phyloP scores from a whole-genome alignment of 73 alveolate genomes.

The Paraurostyla sp. region DNA sequence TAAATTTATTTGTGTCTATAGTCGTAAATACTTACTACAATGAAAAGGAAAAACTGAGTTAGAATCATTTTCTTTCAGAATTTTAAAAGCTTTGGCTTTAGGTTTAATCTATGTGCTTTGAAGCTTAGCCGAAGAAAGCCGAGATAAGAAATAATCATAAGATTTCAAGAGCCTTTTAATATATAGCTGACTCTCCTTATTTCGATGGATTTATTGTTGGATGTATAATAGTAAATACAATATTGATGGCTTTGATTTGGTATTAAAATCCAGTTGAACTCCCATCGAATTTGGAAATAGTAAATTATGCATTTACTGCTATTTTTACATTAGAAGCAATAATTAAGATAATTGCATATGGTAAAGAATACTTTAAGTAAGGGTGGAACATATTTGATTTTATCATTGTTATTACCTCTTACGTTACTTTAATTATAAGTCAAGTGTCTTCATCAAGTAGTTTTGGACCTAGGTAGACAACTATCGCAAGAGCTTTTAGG shows the following conservation, averaged over 20 bases:
- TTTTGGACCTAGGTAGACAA: constrained; percentile 58
- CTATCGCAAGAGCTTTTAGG: constrained; percentile 79
- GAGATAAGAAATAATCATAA: not conserved
- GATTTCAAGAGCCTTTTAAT: not conserved
- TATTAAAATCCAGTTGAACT: constrained; percentile 8
- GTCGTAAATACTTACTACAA: constrained; percentile 71
- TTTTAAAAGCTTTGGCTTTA: constrained; percentile 47
- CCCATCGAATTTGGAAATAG: constrained; percentile 69
- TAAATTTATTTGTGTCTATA: constrained; percentile 73
- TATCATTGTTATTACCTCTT: constrained; percentile 86
- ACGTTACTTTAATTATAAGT: constrained; percentile 72
- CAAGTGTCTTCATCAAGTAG: constrained; percentile 69
- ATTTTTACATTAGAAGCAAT: constrained; percentile 92
- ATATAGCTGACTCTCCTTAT: not conserved
- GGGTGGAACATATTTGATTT: constrained; percentile 96
- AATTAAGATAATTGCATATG: constrained; percentile 85
- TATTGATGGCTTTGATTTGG: constrained; percentile 38
- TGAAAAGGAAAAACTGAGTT: constrained; percentile 79
- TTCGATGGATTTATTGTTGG: constrained; percentile 55
- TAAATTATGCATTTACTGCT: constrained; percentile 85
- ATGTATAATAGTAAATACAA: constrained; percentile 37
- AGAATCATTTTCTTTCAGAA: constrained; percentile 44
- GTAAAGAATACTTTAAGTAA: constrained; percentile 84
- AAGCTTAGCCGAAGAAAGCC: constrained; percentile 20
- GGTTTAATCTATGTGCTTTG: not conserved